Base-by-base conservation (phyloP, 306 rosid species). In the Lotus japonicus region DNA sequence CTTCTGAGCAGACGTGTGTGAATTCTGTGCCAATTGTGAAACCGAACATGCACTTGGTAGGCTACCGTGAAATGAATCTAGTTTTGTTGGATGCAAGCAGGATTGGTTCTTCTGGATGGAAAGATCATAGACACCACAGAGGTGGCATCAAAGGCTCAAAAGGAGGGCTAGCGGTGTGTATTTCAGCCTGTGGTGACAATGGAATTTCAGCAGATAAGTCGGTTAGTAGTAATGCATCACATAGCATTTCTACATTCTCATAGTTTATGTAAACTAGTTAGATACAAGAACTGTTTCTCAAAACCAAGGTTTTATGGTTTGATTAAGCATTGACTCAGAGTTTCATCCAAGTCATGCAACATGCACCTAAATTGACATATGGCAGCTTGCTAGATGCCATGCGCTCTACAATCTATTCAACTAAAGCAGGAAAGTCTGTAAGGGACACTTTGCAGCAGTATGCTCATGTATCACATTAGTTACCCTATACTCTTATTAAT, bases 321-420 rank as follows among this genome's bases (percentile, higher is more conserved):
- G 9, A 12, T 21, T 35, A 89, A 90, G 92, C 84, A 44, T 66
- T 89, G 86, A 89, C 96, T 2, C 87, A 70, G 21, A 81, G 84
- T 79, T 84, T 86, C 68, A 82, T 87, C 57, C 83, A 77, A 79
- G 76, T 84, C 43, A 76, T 68, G 77, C 79, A 87, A 71, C 77
- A 76, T 23, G 83, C 64, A 71, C 76, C 87, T 1, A 76, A 84
- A 49, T 46, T 78, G 43, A 83, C 81, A 6, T 89, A 89, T 35
- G 85, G 89, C 2, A 59, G 62, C 2, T 69, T 89, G 71, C 61
- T 84, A 0, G 56, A 26, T 61, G 70, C 81, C 13, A 84, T 89
- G 84, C 82, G 83, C 12, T 16, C 55, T 36, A 64, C 60, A 33
- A 83, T 72, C 65, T 76, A 78, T 23, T 84, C 71, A 50, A 78